A percentile compares a stretch with the other conserved stretches of the same genome.
Evolutionary conservation across 768 basidiomycete genomes (phyloP).

Genomic region (Lactarius tabidus): DNA sequence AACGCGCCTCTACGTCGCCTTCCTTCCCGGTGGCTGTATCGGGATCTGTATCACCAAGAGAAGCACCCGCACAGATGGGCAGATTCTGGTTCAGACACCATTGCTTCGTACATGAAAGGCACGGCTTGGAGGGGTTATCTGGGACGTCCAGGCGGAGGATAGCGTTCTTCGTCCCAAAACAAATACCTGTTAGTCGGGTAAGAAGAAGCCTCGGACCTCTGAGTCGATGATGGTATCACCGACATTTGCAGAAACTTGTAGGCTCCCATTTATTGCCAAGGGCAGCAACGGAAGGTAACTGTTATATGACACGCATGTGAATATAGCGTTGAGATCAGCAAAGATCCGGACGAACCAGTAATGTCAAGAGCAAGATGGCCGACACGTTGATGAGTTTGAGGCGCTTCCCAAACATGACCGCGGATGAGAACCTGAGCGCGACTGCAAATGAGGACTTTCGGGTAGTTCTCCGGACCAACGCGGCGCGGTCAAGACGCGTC

Average conservation of each 20-base stretch:
- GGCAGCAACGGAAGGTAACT: constrained; percentile 42
- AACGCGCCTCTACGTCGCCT: constrained; percentile 92
- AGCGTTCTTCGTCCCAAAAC: constrained; percentile 82
- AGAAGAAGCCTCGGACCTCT: constrained; percentile 5
- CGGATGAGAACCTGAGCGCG: not conserved
- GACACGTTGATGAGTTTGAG: not conserved
- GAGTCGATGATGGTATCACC: constrained; percentile 25
- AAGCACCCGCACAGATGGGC: constrained; percentile 74
- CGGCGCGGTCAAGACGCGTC: constrained; percentile 11
- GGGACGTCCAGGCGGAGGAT: constrained; percentile 79
- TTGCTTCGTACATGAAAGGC: constrained; percentile 89
- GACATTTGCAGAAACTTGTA: constrained; percentile 90
- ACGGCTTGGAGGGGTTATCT: constrained; percentile 84
- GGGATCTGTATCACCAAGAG: constrained; percentile 81
- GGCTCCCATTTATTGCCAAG: constrained; percentile 76
- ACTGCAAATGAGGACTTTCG: not conserved
- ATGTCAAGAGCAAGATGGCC: constrained; percentile 9
- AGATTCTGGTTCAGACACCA: constrained; percentile 95
- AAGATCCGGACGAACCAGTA: constrained; percentile 24
- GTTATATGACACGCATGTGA: constrained; percentile 2
- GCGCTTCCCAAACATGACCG: not conserved
- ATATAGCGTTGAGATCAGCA: not conserved
- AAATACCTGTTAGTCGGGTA: constrained; percentile 60
- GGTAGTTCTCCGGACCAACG: no score
- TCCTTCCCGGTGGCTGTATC: constrained; percentile 94